phyloP scores from a whole-genome alignment of 164 flowering plant genomes.

The Magnolia officinalis region DNA sequence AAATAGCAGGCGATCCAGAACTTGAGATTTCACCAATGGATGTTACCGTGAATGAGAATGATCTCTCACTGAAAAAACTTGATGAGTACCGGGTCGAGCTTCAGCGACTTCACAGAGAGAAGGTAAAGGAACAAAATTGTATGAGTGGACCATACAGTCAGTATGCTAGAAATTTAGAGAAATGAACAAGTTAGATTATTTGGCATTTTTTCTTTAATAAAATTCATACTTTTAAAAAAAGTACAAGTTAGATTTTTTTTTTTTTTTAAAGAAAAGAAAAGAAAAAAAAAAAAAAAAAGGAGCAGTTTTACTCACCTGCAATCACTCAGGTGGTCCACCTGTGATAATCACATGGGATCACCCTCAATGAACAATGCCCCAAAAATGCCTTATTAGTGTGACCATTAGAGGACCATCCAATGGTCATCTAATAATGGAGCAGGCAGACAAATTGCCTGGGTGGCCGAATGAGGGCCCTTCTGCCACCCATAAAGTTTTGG shows the following conservation, averaged over 20 bases:
- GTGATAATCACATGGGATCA: background rate
- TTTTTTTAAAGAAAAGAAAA: too few relatives aligned
- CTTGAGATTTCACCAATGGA: slow-evolving; percentile 33
- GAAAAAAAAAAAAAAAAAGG: too few relatives aligned
- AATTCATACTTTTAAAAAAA: too few relatives aligned
- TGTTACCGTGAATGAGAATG: slow-evolving; percentile 55
- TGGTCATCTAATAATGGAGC: background rate
- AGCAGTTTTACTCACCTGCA: background rate
- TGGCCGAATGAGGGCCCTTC: background rate
- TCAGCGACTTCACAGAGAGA: slow-evolving; percentile 72
- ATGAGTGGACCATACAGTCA: background rate
- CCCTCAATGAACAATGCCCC: background rate
- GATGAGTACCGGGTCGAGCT: slow-evolving; percentile 78
- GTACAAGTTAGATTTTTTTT: too few relatives aligned
- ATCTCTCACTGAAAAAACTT: slow-evolving; percentile 75
- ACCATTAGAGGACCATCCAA: background rate
- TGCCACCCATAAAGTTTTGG: too few relatives aligned
- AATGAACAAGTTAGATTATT: too few relatives aligned
- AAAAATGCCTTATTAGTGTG: background rate
- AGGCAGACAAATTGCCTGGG: background rate
- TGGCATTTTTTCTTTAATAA: too few relatives aligned
- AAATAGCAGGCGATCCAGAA: slow-evolving; percentile 64
- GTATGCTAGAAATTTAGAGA: background rate
- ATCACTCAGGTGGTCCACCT: background rate
- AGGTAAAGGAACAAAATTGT: slow-evolving; percentile 39